phyloP scores from a whole-genome alignment of 345 rosid species.

The Lagerstroemia speciosa region DNA sequence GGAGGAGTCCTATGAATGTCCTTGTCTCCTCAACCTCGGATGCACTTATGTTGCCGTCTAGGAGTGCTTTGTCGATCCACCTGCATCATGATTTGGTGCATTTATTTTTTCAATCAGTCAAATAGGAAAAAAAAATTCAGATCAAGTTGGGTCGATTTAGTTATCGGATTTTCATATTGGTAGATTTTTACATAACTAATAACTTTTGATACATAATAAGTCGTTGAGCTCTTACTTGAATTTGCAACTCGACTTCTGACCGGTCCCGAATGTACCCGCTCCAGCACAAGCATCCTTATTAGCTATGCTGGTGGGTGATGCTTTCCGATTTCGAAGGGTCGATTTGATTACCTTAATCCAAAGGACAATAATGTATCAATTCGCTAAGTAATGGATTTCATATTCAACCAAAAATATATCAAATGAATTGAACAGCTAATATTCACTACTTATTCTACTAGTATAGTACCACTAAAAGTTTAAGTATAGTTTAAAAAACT shows the following conservation, averaged over 20 bases:
- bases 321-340: constrained; percentile 34
- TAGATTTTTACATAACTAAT: constrained; percentile 1
- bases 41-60: constrained; percentile 17
- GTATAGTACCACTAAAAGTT: too few relatives aligned
- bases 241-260: constrained; percentile 17
- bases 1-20: constrained; percentile 41
- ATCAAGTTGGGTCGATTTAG: background rate
- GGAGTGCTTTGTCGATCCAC: constrained; percentile 36
- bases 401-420: too few relatives aligned
- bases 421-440: too few relatives aligned
- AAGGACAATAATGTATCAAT: too few relatives aligned
- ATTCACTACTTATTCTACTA: too few relatives aligned
- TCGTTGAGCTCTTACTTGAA: constrained; percentile 20
- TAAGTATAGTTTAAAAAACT: too few relatives aligned
- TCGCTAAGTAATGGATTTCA: too few relatives aligned
- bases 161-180: background rate
- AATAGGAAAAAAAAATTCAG: too few relatives aligned
- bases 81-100: constrained; percentile 25
- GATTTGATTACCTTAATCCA: constrained; percentile 31
- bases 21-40: constrained; percentile 41
- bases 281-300: background rate
- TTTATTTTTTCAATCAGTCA: too few relatives aligned
- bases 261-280: background rate
- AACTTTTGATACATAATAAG: background rate
- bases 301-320: constrained; percentile 11